Evolutionary conservation across 192 early-diverging fungal genomes (phyloP), one percentile per base, ranked within the genome.

Genomic region (Backusella tarrabulga): DNA sequence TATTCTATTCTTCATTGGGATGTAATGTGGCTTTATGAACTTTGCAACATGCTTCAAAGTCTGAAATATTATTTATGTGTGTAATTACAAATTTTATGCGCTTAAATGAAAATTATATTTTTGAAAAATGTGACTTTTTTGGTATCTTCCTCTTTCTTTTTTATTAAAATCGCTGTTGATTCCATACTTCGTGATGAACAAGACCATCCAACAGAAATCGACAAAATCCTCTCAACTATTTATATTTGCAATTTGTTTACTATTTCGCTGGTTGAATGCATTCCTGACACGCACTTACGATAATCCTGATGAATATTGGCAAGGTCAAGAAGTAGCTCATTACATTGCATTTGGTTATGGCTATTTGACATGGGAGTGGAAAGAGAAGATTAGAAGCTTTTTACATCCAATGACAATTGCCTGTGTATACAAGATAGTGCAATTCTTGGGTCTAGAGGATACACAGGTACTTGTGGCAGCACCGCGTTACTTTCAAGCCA

Each of bases 291-390:
- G 74, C n/a, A 98, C 97, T 21, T 98, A 88, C 73, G 94, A 94
- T 74, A 92, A 93, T 74, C 96, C 97, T 1, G 97, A 99, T 85
- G 97, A 99, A 83, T 97, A 95, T 86, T 99, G 97, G 97, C 97
- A 99, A 83, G 90, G 92, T 36, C 90, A 93, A 52, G 97, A 99
- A 84, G 93, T 99, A 17, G 97, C 92, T 1, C 95, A 98, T 83
- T 80, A 84, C 36, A 76, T 87, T n/a, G 90, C 93, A 1, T 98
- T 97, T 90, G 94, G 94, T 78, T 90, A 93, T 79, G 97, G 97
- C 3, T 95, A 93, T 72, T 75, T 95, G 81, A 97, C 97, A 6
- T 98, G 97, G 96, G 96, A 97, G 81, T 99, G 97, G 97, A 79
- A 84, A 68, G 85, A 94, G 40, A 80, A 81, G 32, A 90, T 99